Base-by-base conservation (phyloP, 345 rosid genomes). In the Rhizophora mangle region DNA sequence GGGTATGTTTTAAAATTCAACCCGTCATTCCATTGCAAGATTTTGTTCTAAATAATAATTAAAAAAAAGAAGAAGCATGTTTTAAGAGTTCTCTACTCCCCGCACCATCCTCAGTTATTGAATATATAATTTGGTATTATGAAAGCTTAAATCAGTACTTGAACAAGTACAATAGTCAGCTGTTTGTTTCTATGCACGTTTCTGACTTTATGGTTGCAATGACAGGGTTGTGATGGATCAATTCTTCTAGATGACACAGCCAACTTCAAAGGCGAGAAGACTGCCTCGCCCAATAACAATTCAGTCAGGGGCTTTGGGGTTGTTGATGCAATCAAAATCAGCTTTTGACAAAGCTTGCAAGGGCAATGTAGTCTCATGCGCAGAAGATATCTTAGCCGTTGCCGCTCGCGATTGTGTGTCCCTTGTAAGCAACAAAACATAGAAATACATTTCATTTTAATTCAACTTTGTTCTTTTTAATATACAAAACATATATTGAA, bases 221-320 rank as follows among this genome's bases (percentile, higher is more conserved):
- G 68, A 21, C 68, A 64, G 68, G 68, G 68, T 43, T 64, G 57
- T 27, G 68, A 64, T 47, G 68, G 68, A 46, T 64, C 60, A 7
- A 20, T 11, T 64, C 68, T 64, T 27, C 21, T 64, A 19, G 56
- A 39, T 39, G 68, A 64, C 52, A 64, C 32, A 27, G 18, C 56
- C 22, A 47, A 26, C 55, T 64, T 64, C 36, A 47, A 18, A 1
- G 53, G 68, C 49, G 57, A 64, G 37, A 64, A 64, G 53, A 64
- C 68, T 13, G 53, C 55, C 52, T 0, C 1, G 3, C 57, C 68
- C 10, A 64, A 64, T 47, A 26, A 47, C 57, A 64, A 64, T 64
- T 47, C 56, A 10, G 9, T 64, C 22, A 64, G 56, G 22, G 57
- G 68, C 20, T 47, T 64, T 46, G 22, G 26, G 1, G 68, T 64